Evolutionary conservation across 73 alveolate species (phyloP).

Genomic region (Halteria grandinella): DNA sequence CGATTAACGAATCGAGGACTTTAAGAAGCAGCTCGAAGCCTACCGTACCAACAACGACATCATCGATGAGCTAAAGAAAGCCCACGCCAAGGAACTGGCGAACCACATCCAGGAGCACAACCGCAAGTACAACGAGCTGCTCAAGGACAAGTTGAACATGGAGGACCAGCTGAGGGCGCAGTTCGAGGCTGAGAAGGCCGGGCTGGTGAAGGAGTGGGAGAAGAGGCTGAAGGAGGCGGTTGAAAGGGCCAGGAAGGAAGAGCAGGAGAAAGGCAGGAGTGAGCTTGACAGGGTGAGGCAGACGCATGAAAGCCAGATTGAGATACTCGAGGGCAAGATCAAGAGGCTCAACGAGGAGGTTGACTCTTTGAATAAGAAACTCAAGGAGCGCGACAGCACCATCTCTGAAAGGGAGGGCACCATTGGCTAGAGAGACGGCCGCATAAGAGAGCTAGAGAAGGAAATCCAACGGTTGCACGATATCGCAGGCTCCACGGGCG

Average conservation of each 20-base stretch:
- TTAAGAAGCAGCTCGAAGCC: conserved; percentile 37
- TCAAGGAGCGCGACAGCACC: conserved; percentile 1
- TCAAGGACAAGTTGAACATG: conserved; percentile 75
- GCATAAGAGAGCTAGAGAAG: conserved; percentile 24
- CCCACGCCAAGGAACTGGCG: conserved; percentile 81
- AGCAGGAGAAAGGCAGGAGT: conserved; percentile 20
- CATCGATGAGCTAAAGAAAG: conserved; percentile 71
- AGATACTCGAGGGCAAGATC: conserved; percentile 24
- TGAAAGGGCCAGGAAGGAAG: conserved; percentile 52
- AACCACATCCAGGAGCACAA: conserved; percentile 80
- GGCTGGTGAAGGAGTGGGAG: conserved; percentile 60
- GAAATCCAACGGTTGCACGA: conserved; percentile 34
- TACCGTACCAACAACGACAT: conserved; percentile 38
- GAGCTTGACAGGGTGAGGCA: conserved; percentile 37
- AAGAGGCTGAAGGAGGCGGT: conserved; percentile 36
- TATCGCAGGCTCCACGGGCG: not conserved
- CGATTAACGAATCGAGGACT: conserved; percentile 61
- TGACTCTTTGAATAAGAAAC: conserved; percentile 1
- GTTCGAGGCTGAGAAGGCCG: conserved; percentile 54
- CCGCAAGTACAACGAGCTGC: conserved; percentile 74
- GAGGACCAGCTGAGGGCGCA: conserved; percentile 75
- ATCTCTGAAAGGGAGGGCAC: not conserved
- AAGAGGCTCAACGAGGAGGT: conserved; percentile 30
- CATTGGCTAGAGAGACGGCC: not conserved
- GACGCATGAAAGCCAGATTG: conserved; percentile 52